phyloP scores from a whole-genome alignment of 768 basidiomycete genomes.

The Auriscalpium microsporum region DNA sequence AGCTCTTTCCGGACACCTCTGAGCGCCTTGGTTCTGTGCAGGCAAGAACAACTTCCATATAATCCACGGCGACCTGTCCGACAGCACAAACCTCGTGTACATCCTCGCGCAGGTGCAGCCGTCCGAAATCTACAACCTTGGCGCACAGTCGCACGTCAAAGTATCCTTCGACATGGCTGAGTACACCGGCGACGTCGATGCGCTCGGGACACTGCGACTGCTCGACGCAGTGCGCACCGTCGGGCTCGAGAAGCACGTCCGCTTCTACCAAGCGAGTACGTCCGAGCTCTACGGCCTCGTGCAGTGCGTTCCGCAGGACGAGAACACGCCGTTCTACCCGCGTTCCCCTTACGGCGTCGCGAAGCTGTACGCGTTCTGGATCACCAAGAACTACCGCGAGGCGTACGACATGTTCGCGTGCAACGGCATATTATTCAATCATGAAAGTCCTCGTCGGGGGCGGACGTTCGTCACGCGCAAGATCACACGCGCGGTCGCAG shows the following conservation, averaged over 20 bases:
- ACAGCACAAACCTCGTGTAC: slow-evolving; percentile 95
- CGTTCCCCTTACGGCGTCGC: slow-evolving; percentile 94
- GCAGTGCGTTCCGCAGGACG: slow-evolving; percentile 89
- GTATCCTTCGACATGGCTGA: slow-evolving; percentile 99
- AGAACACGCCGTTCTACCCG: slow-evolving; percentile 98
- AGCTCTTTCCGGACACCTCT: background rate
- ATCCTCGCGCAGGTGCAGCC: slow-evolving; percentile 93
- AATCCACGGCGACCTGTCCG: slow-evolving; percentile 89
- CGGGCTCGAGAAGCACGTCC: slow-evolving; percentile 85
- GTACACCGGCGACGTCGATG: slow-evolving; percentile 97
- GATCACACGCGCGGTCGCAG: slow-evolving; percentile 86
- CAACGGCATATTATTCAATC: slow-evolving; percentile 97
- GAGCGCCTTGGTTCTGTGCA: slow-evolving; percentile 19
- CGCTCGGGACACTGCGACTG: slow-evolving; percentile 87
- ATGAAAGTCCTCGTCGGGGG: slow-evolving; percentile 92
- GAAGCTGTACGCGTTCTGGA: slow-evolving; percentile 90
- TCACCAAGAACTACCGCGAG: slow-evolving; percentile 88
- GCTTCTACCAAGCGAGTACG: slow-evolving; percentile 97
- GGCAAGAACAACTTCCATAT: slow-evolving; percentile 72
- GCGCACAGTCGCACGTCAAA: slow-evolving; percentile 97
- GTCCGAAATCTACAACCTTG: slow-evolving; percentile 95
- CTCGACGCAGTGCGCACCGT: slow-evolving; percentile 95
- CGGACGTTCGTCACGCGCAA: slow-evolving; percentile 95
- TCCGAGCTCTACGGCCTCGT: slow-evolving; percentile 98
- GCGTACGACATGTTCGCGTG: slow-evolving; percentile 95